These are phyloP conservation scores for Cryptosporidium bovis DNA, from an alignment of 169 alveolate species.

Conservation along the genomic window DNA sequence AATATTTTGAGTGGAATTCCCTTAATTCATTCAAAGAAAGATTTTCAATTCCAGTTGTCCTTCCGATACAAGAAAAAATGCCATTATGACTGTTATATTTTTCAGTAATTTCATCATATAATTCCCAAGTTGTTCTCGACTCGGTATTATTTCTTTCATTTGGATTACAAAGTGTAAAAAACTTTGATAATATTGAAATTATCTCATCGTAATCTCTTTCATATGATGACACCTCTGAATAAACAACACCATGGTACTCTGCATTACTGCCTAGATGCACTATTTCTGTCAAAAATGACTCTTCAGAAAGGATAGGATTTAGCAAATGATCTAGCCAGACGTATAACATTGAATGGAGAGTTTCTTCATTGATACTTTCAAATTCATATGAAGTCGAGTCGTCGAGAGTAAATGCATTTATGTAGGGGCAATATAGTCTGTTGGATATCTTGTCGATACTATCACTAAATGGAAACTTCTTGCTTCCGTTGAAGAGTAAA, in stretches of 20 bases:
- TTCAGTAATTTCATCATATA: slow-evolving; percentile 40
- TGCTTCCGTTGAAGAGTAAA: slow-evolving; percentile 43
- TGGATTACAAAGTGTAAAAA: slow-evolving; percentile 13
- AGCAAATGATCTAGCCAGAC: slow-evolving; percentile 60
- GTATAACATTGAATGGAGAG: slow-evolving; percentile 18
- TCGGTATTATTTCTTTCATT: not conserved
- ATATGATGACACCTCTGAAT: slow-evolving; percentile 49
- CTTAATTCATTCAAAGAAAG: slow-evolving; percentile 24
- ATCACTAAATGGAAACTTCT: slow-evolving; percentile 44
- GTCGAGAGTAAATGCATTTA: slow-evolving; percentile 55
- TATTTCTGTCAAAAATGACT: slow-evolving; percentile 56
- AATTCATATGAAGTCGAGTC: slow-evolving; percentile 63
- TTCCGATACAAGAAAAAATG: slow-evolving; percentile 46
- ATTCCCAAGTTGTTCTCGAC: slow-evolving; percentile 28
- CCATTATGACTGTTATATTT: slow-evolving; percentile 3
- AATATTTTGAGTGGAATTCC: slow-evolving; percentile 40
- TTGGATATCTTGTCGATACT: slow-evolving; percentile 55
- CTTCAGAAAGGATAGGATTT: slow-evolving; percentile 33
- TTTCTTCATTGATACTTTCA: slow-evolving; percentile 24
- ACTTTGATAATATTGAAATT: slow-evolving; percentile 5
- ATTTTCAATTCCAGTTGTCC: slow-evolving; percentile 25
- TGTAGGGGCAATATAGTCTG: slow-evolving; percentile 23
- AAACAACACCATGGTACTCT: slow-evolving; percentile 71
- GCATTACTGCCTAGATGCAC: slow-evolving; percentile 55
- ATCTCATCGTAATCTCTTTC: slow-evolving; percentile 49